A percentile compares a stretch with the other conserved stretches of the same genome.
Conservation (phyloP, 306 rosid genomes). For the Cicer pinnatifidum region DNA sequence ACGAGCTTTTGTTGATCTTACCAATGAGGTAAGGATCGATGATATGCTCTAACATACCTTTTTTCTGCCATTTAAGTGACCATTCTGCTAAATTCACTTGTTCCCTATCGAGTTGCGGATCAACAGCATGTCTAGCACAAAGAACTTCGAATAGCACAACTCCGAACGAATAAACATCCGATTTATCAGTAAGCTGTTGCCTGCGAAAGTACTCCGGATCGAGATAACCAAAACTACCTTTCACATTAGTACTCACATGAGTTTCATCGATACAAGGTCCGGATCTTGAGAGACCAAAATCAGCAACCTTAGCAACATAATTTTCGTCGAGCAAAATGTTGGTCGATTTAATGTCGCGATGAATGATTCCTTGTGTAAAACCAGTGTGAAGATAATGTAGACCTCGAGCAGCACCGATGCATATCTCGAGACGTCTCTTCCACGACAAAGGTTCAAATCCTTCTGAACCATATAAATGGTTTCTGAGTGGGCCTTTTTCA, state of each 20-base stretch:
- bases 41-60: constrained; percentile 69
- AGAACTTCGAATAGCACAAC: constrained; percentile 90
- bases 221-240: constrained; percentile 88
- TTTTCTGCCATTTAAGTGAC: constrained; percentile 81
- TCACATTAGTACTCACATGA: constrained; percentile 87
- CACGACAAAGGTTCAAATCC: constrained; percentile 65
- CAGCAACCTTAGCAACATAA: constrained; percentile 86
- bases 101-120: constrained; percentile 76
- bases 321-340: constrained; percentile 80
- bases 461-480: constrained; percentile 69
- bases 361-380: constrained; percentile 85
- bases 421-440: constrained; percentile 89
- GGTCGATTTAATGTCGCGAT: constrained; percentile 91
- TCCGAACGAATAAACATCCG: constrained; percentile 90
- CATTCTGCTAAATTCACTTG: constrained; percentile 90
- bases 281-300: constrained; percentile 89
- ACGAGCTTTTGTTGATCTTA: constrained; percentile 65
- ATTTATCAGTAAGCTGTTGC: constrained; percentile 92
- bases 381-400: constrained; percentile 95
- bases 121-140: constrained; percentile 86
- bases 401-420: constrained; percentile 91
- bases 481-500: constrained; percentile 82
- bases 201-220: constrained; percentile 90
- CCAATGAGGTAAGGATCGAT: constrained; percentile 73
- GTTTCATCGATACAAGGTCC: constrained; percentile 86